phyloP scores from a whole-genome alignment of 257 asterid species.

The Gentiana straminea region DNA sequence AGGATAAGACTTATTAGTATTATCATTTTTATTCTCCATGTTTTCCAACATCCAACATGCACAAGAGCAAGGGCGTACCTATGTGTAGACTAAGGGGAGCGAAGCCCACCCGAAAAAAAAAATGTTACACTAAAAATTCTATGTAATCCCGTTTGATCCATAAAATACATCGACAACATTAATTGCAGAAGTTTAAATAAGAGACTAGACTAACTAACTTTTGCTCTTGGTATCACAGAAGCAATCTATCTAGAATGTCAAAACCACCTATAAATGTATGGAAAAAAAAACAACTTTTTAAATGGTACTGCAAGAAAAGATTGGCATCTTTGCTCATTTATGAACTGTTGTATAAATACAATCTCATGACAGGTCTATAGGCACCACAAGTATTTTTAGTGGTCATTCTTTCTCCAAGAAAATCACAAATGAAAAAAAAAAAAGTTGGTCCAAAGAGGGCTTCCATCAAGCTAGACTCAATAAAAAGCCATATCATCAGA shows the following conservation, averaged over 20 bases:
- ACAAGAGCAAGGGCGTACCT: no score
- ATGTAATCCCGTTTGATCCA: no score
- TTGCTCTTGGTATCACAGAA: constrained; percentile 14
- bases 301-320: neutral
- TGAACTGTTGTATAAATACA: constrained; percentile 13
- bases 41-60: constrained; percentile 24
- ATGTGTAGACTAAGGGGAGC: no score
- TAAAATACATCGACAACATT: no score
- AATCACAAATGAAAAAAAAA: no score
- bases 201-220: constrained; percentile 12
- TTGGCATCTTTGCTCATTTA: constrained; percentile 11
- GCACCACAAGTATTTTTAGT: constrained; percentile 69
- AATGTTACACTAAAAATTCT: no score
- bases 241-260: neutral
- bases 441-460: no score
- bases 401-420: constrained; percentile 21
- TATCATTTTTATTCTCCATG: constrained; percentile 6
- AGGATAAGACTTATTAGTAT: constrained; percentile 19
- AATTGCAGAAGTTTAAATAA: constrained; percentile 31
- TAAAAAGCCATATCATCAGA: no score
- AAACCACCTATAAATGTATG: constrained; percentile 6
- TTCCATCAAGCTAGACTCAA: no score
- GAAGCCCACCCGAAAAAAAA: no score
- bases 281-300: constrained; percentile 11
- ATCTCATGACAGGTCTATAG: constrained; percentile 22